Conservation (phyloP, 148 eudicot species). For the Persicaria tinctoria region DNA sequence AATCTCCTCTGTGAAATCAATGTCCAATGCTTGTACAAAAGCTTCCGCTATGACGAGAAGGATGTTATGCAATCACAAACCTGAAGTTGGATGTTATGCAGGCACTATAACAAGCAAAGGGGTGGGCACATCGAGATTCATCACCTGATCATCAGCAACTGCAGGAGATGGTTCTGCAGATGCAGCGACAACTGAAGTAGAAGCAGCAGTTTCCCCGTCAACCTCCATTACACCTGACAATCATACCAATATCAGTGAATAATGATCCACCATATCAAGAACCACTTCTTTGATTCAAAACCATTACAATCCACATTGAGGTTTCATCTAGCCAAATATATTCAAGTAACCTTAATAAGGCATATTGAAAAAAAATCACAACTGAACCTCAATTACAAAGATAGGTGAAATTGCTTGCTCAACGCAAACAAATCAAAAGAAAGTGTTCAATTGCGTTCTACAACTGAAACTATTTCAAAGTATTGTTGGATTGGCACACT, state of each 20-base stretch:
- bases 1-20: too few relatives aligned
- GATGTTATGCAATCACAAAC: too few relatives aligned
- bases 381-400: neutral
- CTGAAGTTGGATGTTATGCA: neutral
- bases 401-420: too few relatives aligned
- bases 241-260: constrained; percentile 1
- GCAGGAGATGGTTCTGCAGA: constrained; percentile 24
- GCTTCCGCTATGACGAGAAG: too few relatives aligned
- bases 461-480: too few relatives aligned
- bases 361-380: neutral
- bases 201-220: constrained; percentile 42
- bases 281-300: neutral
- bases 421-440: too few relatives aligned
- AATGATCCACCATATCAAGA: neutral
- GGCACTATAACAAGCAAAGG: constrained; percentile 17
- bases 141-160: constrained; percentile 28
- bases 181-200: constrained; percentile 17
- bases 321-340: neutral
- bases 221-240: constrained; percentile 49
- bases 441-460: too few relatives aligned
- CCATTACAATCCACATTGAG: neutral
- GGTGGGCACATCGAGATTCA: constrained; percentile 18
- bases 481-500: too few relatives aligned
- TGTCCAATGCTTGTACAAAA: too few relatives aligned
- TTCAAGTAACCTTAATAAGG: neutral